Percentiles rank a stretch among this genome's conserved stretches.
Conservation (phyloP, 768 basidiomycete genomes). For the Leccinellum rugosiceps region DNA sequence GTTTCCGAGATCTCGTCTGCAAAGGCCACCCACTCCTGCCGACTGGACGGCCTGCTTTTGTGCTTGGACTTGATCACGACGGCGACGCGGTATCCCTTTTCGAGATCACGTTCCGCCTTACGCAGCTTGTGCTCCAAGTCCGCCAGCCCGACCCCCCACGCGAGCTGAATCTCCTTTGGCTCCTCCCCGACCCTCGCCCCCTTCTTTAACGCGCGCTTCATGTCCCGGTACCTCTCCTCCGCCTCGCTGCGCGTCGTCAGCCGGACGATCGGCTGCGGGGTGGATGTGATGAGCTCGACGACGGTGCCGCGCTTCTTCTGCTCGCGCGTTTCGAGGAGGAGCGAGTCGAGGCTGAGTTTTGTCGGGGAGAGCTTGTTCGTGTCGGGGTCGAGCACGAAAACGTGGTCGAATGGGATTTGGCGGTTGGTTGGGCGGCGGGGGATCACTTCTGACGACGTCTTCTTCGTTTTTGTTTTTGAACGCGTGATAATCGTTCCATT, state of each 20-base stretch:
- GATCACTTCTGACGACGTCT: not conserved
- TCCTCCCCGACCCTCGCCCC: conserved; percentile 29
- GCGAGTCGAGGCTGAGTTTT: conserved; percentile 30
- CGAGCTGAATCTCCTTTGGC: conserved; percentile 68
- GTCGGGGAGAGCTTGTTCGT: conserved; percentile 39
- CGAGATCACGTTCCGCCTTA: conserved; percentile 55
- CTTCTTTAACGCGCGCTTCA: conserved; percentile 34
- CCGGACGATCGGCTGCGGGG: conserved; percentile 58
- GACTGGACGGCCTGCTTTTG: conserved; percentile 33
- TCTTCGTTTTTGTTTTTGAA: accelerated
- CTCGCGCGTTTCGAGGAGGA: conserved; percentile 52
- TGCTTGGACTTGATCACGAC: conserved; percentile 55
- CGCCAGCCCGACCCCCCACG: conserved; percentile 57
- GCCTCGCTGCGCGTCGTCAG: conserved; percentile 47
- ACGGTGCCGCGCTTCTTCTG: conserved; percentile 29
- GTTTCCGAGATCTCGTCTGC: conserved; percentile 40
- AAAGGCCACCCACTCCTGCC: conserved; percentile 41
- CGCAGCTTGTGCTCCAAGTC: conserved; percentile 67
- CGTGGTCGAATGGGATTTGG: conserved; percentile 40
- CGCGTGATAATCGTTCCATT: not conserved
- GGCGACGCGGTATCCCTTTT: conserved; percentile 55
- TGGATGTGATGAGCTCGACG: conserved; percentile 52
- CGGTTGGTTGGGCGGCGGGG: conserved; percentile 30
- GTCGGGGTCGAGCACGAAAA: conserved; percentile 48
- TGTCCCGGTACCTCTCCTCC: conserved; percentile 36